These are phyloP conservation scores for Tympanopsis confertula DNA, from an alignment of 2,329 filamentous ascomycete species.

Conservation along the genomic window DNA sequence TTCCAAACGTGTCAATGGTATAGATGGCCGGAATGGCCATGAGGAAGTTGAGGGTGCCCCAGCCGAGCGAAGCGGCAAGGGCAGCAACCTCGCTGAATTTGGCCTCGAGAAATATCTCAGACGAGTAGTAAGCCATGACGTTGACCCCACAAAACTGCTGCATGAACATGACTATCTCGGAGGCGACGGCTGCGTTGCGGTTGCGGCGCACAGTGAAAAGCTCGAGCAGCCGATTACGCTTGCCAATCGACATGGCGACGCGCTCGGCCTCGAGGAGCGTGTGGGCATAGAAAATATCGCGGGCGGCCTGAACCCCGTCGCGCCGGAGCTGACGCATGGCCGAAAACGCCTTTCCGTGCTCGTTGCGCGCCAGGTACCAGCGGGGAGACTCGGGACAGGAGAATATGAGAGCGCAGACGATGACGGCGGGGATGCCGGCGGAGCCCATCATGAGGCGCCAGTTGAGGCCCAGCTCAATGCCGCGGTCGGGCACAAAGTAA, in stretches of 20 bases:
- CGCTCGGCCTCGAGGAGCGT: conserved; percentile 33
- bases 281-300: conserved; percentile 51
- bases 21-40: conserved; percentile 45
- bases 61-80: conserved; percentile 42
- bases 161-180: conserved; percentile 24
- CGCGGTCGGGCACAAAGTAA: conserved; percentile 38
- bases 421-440: conserved; percentile 37
- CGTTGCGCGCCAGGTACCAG: conserved; percentile 54
- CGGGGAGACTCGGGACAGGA: conserved; percentile 55
- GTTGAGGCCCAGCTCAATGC: conserved; percentile 37
- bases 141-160: conserved; percentile 29
- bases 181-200: conserved; percentile 19
- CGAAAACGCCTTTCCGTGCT: conserved; percentile 38
- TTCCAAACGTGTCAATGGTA: conserved; percentile 47
- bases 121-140: conserved; percentile 44
- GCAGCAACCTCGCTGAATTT: conserved; percentile 27
- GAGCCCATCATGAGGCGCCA: conserved; percentile 32
- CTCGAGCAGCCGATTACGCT: too few species aligned
- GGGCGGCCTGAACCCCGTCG: conserved; percentile 44
- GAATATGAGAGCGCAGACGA: conserved; percentile 38
- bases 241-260: conserved; percentile 3
- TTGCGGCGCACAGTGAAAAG: conserved; percentile 23
- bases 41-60: conserved; percentile 43
- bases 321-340: conserved; percentile 46
- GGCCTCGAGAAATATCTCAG: conserved; percentile 25